phyloP scores from a whole-genome alignment of 1,284 basidiomycete species.

The Fomitopsis schrenkii region DNA sequence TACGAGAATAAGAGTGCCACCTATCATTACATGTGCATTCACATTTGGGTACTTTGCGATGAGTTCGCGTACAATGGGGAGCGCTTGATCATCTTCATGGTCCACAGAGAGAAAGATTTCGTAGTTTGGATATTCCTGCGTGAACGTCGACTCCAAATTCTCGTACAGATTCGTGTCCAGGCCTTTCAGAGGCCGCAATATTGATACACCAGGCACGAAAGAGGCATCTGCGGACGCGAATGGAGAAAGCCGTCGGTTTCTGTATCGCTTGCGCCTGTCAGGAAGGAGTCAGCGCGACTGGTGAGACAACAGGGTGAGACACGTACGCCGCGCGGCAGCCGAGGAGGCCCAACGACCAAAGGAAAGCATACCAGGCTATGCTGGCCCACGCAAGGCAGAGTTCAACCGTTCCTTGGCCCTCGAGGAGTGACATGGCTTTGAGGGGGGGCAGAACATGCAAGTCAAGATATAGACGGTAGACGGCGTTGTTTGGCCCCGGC shows the following conservation, averaged over 20 bases:
- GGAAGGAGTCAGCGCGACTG: constrained; percentile 1
- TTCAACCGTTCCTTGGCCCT: constrained; percentile 9
- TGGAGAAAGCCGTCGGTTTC: constrained; percentile 60
- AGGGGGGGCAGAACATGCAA: background rate
- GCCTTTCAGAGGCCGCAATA: constrained; percentile 88
- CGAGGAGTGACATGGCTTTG: background rate
- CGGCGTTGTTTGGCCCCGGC: background rate
- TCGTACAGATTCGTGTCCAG: constrained; percentile 91
- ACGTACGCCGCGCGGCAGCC: constrained; percentile 81
- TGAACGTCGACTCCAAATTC: constrained; percentile 88
- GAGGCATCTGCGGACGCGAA: constrained; percentile 46
- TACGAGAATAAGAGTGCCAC: constrained; percentile 40
- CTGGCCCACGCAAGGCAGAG: constrained; percentile 41
- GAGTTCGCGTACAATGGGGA: constrained; percentile 73
- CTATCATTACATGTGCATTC: constrained; percentile 68
- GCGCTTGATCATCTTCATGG: constrained; percentile 77
- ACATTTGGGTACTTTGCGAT: constrained; percentile 74
- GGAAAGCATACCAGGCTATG: constrained; percentile 64
- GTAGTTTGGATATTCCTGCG: constrained; percentile 83
- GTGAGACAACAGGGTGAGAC: constrained; percentile 2
- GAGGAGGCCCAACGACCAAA: constrained; percentile 76
- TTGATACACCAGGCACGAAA: constrained; percentile 82
- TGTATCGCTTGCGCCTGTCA: constrained; percentile 68
- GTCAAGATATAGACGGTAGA: background rate
- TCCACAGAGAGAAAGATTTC: constrained; percentile 88